Conservation (phyloP, 306 rosid genomes). For the Fragaria vesca region DNA sequence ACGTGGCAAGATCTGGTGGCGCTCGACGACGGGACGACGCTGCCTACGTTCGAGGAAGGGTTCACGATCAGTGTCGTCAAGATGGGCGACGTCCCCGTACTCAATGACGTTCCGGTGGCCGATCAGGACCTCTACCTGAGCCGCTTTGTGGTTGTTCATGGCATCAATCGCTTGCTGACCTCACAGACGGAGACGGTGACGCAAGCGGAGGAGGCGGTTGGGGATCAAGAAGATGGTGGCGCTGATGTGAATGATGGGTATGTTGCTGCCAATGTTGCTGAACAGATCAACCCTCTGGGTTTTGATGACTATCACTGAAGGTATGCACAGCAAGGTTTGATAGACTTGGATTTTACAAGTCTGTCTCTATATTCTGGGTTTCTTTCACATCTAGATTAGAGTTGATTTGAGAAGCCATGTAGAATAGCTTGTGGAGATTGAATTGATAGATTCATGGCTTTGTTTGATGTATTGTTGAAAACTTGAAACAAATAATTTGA, state of each 20-base stretch:
- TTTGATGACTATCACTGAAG: constrained; percentile 21
- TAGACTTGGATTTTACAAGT: not conserved
- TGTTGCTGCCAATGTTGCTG: constrained; percentile 1
- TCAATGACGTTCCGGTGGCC: constrained; percentile 30
- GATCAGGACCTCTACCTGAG: constrained; percentile 27
- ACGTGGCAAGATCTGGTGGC: constrained; percentile 32
- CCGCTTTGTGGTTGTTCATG: constrained; percentile 34
- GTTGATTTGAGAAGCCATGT: not conserved
- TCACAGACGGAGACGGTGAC: not conserved
- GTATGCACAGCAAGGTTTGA: not conserved
- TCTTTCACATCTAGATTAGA: not conserved
- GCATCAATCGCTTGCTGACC: constrained; percentile 34
- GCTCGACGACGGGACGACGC: constrained; percentile 15
- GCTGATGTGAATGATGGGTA: not conserved
- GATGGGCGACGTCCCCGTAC: constrained; percentile 21
- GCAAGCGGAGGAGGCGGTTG: not conserved
- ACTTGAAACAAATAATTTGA: not conserved
- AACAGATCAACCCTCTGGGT: not conserved
- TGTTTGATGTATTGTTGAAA: not conserved
- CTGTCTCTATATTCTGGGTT: not conserved
- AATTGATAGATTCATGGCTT: not conserved
- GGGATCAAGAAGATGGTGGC: not conserved
- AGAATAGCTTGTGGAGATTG: not conserved
- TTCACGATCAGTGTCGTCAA: constrained; percentile 29
- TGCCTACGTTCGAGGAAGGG: constrained; percentile 34